Percentiles rank a stretch among this genome's conserved stretches.
Evolutionary conservation across 192 early-diverging fungal genomes (phyloP).

Genomic region (Podila epigama): DNA sequence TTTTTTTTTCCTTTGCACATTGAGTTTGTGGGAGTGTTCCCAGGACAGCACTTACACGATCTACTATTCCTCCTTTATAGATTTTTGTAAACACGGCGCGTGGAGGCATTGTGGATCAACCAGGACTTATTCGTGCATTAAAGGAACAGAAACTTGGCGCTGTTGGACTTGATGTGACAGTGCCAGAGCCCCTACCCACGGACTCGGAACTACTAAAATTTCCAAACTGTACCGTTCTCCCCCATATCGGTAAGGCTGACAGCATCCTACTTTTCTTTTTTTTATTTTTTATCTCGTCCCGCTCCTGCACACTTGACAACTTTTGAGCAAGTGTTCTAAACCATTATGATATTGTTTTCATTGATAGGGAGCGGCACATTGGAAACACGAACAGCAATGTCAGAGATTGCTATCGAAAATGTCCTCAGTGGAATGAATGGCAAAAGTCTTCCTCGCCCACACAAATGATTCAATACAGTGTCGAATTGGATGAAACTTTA

Average conservation of each 20-base stretch:
- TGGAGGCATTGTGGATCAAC: conserved; percentile 82
- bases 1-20: no score
- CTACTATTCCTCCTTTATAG: conserved; percentile 22
- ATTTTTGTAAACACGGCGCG: conserved; percentile 85
- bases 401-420: conserved; percentile 76
- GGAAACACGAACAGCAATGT: conserved; percentile 87
- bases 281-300: no score
- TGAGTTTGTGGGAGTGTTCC: no score
- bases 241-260: conserved; percentile 72
- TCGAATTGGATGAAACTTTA: no score
- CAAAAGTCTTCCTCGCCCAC: conserved; percentile 50
- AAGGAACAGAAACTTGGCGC: conserved; percentile 62
- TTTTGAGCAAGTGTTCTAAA: no score
- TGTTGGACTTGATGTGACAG: conserved; percentile 88
- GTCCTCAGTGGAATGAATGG: conserved; percentile 67
- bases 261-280: neutral
- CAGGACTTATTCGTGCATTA: conserved; percentile 72
- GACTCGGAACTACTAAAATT: conserved; percentile 68
- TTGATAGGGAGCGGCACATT: conserved; percentile 71
- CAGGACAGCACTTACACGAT: no score
- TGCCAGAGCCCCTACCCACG: conserved; percentile 80
- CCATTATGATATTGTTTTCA: neutral
- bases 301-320: no score
- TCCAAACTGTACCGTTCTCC: conserved; percentile 73
- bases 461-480: no score